phyloP scores from a whole-genome alignment of 345 rosid genomes.

The thale cress (Arabidopsis thaliana) region DNA sequence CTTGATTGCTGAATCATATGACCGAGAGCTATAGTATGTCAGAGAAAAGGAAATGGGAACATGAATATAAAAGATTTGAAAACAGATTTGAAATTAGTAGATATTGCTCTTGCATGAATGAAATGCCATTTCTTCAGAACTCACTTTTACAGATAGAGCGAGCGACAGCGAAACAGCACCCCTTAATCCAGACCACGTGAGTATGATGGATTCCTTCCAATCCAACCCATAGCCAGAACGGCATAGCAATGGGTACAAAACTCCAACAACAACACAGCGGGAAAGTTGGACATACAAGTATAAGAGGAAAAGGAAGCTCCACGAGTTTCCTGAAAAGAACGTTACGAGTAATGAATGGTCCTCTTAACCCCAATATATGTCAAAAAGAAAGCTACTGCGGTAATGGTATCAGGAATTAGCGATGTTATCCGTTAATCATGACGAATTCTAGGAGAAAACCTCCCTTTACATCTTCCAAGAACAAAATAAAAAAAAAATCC shows the following conservation, averaged over 20 bases:
- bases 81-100: background rate
- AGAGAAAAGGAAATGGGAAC: conserved; percentile 14
- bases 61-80: background rate
- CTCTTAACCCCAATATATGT: conserved; percentile 7
- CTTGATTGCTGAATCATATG: conserved; percentile 63
- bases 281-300: conserved; percentile 74
- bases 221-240: conserved; percentile 89
- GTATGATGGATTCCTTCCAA: conserved; percentile 86
- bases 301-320: conserved; percentile 84
- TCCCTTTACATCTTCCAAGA: background rate
- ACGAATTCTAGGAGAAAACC: conserved; percentile 5
- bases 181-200: conserved; percentile 89
- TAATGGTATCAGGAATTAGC: conserved; percentile 2
- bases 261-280: conserved; percentile 71
- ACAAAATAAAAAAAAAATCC: background rate
- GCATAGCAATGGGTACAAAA: conserved; percentile 70
- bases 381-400: background rate
- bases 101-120: conserved; percentile 3
- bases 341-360: conserved; percentile 1
- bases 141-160: conserved; percentile 86
- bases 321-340: conserved; percentile 65
- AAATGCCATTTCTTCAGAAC: conserved; percentile 43
- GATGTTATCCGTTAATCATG: background rate
- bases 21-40: conserved; percentile 7
- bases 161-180: conserved; percentile 96